Conservation (phyloP, 2,329 filamentous ascomycete genomes). For the Ophiostoma sp. region DNA sequence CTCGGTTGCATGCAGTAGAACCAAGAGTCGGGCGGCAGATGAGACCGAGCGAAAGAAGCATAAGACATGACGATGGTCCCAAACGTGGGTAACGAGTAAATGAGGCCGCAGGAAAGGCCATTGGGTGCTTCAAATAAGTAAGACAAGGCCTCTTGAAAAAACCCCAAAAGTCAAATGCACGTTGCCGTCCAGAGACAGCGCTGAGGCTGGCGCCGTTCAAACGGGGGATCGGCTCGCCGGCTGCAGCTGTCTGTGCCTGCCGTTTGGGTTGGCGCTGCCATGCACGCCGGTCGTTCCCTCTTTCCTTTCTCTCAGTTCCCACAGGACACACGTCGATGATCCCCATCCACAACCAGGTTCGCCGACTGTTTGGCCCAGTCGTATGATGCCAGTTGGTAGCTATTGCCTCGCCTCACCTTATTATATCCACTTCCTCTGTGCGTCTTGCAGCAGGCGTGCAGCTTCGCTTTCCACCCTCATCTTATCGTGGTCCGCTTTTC, state of each 20-base stretch:
- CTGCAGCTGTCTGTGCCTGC: slow-evolving; percentile 3
- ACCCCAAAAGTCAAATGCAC: slow-evolving; percentile 1
- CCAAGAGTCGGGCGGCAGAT: slow-evolving; percentile 8
- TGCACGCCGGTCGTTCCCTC: neutral
- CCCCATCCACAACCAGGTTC: neutral
- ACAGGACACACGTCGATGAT: neutral
- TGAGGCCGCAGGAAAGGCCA: slow-evolving; percentile 8
- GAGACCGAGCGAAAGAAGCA: slow-evolving; percentile 8
- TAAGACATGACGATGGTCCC: neutral
- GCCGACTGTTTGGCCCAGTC: neutral
- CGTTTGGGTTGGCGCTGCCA: slow-evolving; percentile 13
- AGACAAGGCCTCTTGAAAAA: neutral
- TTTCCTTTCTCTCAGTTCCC: neutral
- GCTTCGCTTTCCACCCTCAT: slow-evolving; percentile 17
- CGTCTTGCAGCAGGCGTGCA: slow-evolving; percentile 3
- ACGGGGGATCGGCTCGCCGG: slow-evolving; percentile 1
- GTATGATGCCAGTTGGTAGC: neutral
- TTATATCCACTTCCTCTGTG: neutral
- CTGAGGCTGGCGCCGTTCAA: neutral
- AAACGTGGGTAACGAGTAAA: neutral
- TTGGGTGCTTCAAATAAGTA: neutral
- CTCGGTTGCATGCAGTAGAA: slow-evolving; percentile 2
- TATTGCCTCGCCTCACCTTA: neutral
- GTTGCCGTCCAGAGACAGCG: slow-evolving; percentile 3
- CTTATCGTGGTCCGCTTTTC: slow-evolving; percentile 22